phyloP scores from a whole-genome alignment of 2,329 filamentous ascomycete species.

The Xylaria sp. region DNA sequence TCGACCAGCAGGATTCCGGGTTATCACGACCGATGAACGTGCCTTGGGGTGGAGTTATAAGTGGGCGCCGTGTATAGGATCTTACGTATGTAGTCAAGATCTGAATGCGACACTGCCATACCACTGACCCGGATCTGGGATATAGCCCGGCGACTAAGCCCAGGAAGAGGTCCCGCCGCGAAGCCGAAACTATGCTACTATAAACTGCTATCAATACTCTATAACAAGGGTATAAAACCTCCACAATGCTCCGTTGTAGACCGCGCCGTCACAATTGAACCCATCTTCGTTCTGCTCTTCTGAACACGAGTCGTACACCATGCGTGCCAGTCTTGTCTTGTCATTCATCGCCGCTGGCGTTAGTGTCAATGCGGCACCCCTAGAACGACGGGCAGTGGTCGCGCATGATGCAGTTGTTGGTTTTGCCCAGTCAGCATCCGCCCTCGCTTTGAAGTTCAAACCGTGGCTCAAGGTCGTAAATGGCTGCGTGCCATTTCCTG shows the following conservation, averaged over 20 bases:
- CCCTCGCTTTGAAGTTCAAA: slow-evolving; percentile 61
- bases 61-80: background rate
- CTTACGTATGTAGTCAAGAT: background rate
- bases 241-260: slow-evolving; percentile 4
- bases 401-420: slow-evolving; percentile 57
- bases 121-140: slow-evolving; percentile 11
- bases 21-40: slow-evolving; percentile 12
- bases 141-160: slow-evolving; percentile 16
- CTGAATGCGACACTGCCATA: slow-evolving; percentile 9
- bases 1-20: slow-evolving; percentile 13
- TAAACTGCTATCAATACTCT: slow-evolving; percentile 2
- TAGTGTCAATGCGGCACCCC: slow-evolving; percentile 33
- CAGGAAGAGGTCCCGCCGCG: slow-evolving; percentile 14
- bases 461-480: slow-evolving; percentile 62
- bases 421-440: slow-evolving; percentile 64
- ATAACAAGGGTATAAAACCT: slow-evolving; percentile 19
- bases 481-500: slow-evolving; percentile 69
- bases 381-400: slow-evolving; percentile 45
- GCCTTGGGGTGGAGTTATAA: slow-evolving; percentile 10
- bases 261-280: background rate
- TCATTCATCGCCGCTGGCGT: slow-evolving; percentile 29
- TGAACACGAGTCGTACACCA: slow-evolving; percentile 21
- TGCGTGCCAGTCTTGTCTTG: slow-evolving; percentile 35
- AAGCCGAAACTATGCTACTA: slow-evolving; percentile 4
- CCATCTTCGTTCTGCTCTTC: background rate